phyloP scores from a whole-genome alignment of 2,329 filamentous ascomycete species.

The Colletotrichum filicis region DNA sequence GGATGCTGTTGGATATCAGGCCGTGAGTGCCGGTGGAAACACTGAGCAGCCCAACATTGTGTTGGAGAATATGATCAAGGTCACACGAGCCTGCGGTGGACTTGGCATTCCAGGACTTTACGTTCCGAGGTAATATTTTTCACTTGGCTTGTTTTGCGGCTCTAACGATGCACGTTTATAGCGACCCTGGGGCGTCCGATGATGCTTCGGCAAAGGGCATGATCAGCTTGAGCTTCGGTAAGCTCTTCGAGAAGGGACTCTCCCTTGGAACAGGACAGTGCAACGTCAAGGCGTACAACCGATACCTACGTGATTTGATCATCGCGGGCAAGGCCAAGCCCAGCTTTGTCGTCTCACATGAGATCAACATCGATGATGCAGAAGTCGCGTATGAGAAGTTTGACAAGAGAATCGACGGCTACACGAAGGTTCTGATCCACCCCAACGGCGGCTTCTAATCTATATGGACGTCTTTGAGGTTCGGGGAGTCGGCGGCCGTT shows the following conservation, averaged over 20 bases:
- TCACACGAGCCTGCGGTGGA: constrained; percentile 70
- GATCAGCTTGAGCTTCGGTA: constrained; percentile 73
- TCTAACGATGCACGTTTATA: constrained; percentile 43
- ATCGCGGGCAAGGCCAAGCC: constrained; percentile 73
- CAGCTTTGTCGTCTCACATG: constrained; percentile 74
- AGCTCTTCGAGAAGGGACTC: constrained; percentile 75
- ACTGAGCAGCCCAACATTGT: constrained; percentile 72
- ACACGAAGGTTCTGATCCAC: constrained; percentile 75
- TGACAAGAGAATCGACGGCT: constrained; percentile 73
- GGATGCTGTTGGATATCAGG: constrained; percentile 75
- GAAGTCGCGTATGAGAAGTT: constrained; percentile 73
- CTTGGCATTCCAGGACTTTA: constrained; percentile 69
- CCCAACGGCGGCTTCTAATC: constrained; percentile 61
- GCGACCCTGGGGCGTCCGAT: constrained; percentile 72
- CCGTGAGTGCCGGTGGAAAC: constrained; percentile 63
- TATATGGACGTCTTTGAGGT: too few relatives aligned
- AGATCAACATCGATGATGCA: constrained; percentile 71
- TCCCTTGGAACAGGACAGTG: constrained; percentile 71
- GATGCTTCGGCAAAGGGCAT: constrained; percentile 70
- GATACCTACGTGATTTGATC: constrained; percentile 73
- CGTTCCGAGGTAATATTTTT: constrained; percentile 46
- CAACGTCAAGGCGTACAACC: constrained; percentile 76
- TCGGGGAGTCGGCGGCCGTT: neutral
- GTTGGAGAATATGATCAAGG: constrained; percentile 71
- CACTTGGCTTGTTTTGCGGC: rapidly evolving